Evolutionary conservation across 495 filamentous ascomycete genomes (phyloP).

Genomic region (Lepidopterella palustris): DNA sequence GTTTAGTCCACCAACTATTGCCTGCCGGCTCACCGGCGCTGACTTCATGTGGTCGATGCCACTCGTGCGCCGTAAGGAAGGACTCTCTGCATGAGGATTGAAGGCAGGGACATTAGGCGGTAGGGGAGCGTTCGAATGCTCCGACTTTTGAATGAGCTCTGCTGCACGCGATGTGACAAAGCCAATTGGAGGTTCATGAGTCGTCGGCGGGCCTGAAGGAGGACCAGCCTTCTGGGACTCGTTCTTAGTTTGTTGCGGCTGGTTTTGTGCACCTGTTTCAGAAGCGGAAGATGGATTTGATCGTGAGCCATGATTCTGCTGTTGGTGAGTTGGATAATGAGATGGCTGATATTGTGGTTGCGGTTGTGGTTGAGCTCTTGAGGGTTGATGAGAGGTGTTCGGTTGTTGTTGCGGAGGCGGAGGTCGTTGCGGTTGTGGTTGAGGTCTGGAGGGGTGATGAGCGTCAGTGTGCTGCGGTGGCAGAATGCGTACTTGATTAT

Average conservation of each 20-base stretch:
- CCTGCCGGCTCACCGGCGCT: constrained; percentile 52
- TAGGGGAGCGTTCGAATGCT: constrained; percentile 25
- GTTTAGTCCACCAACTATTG: constrained; percentile 34
- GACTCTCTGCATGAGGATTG: constrained; percentile 76
- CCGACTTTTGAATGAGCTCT: constrained; percentile 31
- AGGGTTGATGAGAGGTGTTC: not conserved
- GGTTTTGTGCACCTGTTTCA: constrained; percentile 1
- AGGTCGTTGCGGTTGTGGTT: constrained; percentile 1
- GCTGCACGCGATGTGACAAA: constrained; percentile 78
- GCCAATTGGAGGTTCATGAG: constrained; percentile 39
- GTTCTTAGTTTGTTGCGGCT: not conserved
- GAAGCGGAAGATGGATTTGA: constrained; percentile 4
- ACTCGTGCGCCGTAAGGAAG: constrained; percentile 80
- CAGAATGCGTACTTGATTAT: constrained; percentile 8
- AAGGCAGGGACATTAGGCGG: constrained; percentile 54
- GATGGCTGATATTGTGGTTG: constrained; percentile 1
- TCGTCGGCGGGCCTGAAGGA: constrained; percentile 10
- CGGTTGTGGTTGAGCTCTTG: not conserved
- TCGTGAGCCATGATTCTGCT: not conserved
- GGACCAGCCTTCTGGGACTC: not conserved
- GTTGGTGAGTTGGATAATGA: constrained; percentile 3
- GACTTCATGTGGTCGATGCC: constrained; percentile 78
- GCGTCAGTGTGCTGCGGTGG: constrained; percentile 21
- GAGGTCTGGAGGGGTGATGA: constrained; percentile 9
- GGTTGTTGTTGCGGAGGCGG: constrained; percentile 10